phyloP scores from a whole-genome alignment of 2,329 filamentous ascomycete species.

The Monosporascus sp. region DNA sequence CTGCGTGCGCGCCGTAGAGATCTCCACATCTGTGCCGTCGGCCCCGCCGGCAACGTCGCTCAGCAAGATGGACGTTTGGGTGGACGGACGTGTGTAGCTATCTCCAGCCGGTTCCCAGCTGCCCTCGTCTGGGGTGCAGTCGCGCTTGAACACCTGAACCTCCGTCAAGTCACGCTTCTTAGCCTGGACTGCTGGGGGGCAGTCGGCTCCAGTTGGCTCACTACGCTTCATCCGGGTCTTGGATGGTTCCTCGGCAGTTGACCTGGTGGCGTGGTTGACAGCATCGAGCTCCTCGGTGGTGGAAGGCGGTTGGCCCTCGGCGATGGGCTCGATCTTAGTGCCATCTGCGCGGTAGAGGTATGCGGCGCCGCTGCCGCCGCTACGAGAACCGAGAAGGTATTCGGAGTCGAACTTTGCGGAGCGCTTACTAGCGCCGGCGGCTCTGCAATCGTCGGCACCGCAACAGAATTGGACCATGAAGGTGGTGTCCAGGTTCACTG shows the following conservation, averaged over 20 bases:
- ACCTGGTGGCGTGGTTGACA: neutral
- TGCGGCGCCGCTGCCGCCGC: neutral
- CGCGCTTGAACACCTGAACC: too few species aligned
- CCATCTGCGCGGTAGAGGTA: neutral
- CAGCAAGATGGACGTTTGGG: too few species aligned
- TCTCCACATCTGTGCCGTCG: too few species aligned
- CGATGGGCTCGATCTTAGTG: constrained; percentile 1
- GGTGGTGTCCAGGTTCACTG: neutral
- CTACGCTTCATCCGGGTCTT: too few species aligned
- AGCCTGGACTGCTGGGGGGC: too few species aligned
- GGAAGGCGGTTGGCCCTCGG: neutral
- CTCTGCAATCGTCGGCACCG: constrained; percentile 1
- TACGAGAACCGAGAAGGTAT: neutral
- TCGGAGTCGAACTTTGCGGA: neutral
- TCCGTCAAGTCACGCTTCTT: too few species aligned
- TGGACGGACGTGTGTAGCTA: too few species aligned
- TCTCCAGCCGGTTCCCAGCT: too few species aligned
- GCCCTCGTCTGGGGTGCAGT: too few species aligned
- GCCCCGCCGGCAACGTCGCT: too few species aligned
- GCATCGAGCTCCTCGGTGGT: neutral
- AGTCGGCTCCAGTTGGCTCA: too few species aligned
- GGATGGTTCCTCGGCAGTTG: neutral
- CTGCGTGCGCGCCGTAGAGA: too few species aligned
- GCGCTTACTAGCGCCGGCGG: neutral
- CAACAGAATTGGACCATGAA: constrained; percentile 4